Base-by-base conservation (phyloP, 352 stramenopile genomes). In the Globisporangium irregulare region DNA sequence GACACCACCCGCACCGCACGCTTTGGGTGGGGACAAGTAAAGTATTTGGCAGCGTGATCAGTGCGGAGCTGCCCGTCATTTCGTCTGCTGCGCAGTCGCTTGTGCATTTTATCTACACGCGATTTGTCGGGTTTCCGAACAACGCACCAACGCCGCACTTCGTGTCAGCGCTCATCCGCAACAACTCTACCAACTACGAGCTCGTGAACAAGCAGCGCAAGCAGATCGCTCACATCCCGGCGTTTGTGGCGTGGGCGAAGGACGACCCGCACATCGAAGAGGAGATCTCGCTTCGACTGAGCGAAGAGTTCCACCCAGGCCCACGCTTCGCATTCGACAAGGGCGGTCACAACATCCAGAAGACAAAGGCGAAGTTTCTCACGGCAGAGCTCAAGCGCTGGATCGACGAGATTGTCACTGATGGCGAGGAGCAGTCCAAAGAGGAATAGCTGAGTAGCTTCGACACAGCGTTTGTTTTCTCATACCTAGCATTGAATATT, bases 201-300 rank as follows among this genome's bases (percentile, higher is more conserved):
- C 36, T 76, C 57, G 65, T 86, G 24, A 58, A 72, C 20, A 53
- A 74, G 29, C 69, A 80, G 10, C 68, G 69, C 20, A 70, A 69
- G 4, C n/a, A 61, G 48, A 71, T 57, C 18, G 27, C 53, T 4
- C 67, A 75, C 36, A 55, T 84, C 0, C 77, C 80, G 1, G 66
- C 78, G 32, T 76, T 89, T 56, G 57, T 85, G 20, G 69, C 76
- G 8, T 86, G 73, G 71, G 66, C 78, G 9, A 70, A 67, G 36
- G 78, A 94, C 58, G 84, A 94, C 65, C 68, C 65, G 5, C 75
- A 91, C 22, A 89, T 94, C 53, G 77, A 91, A 61, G 73, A 86
- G 36, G 72, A 81, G 20, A 78, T 92, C 50, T 82, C 79, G 15
- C 66, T 69, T 14, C 69, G 77, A 9, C 60, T 77, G 43, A 79